Percentiles rank a stretch among this genome's conserved stretches.
phyloP scores from a whole-genome alignment of 352 stramenopile species.

The Globisporangium heterothallicum region DNA sequence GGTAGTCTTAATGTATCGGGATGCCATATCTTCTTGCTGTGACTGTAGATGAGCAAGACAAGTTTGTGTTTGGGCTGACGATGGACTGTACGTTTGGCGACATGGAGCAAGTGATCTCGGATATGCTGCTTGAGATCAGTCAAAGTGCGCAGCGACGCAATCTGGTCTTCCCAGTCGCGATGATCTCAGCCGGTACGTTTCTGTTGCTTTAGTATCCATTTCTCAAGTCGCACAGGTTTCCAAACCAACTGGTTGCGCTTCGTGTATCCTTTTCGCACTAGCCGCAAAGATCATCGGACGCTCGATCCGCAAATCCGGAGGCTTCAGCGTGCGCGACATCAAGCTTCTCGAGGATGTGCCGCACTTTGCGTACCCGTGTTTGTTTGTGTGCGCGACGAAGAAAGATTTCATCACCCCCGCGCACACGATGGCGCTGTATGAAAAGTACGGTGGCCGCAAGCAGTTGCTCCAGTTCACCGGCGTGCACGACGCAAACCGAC shows the following conservation, averaged over 20 bases:
- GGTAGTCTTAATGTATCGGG: too few relatives aligned
- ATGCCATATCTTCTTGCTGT: neutral
- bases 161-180: slow-evolving; percentile 54
- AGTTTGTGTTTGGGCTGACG: slow-evolving; percentile 59
- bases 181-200: slow-evolving; percentile 37
- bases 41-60: slow-evolving; percentile 10
- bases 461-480: slow-evolving; percentile 49
- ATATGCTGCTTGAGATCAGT: slow-evolving; percentile 68
- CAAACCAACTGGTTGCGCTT: neutral
- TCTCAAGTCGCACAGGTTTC: too few relatives aligned
- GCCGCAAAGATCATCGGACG: slow-evolving; percentile 63
- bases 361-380: slow-evolving; percentile 39
- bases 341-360: slow-evolving; percentile 36
- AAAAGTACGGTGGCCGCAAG: slow-evolving; percentile 58
- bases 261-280: neutral
- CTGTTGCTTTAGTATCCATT: too few relatives aligned
- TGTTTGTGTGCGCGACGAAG: slow-evolving; percentile 66
- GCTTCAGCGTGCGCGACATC: slow-evolving; percentile 52
- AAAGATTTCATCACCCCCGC: slow-evolving; percentile 70
- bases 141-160: slow-evolving; percentile 65
- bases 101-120: slow-evolving; percentile 68
- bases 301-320: slow-evolving; percentile 58
- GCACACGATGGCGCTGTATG: slow-evolving; percentile 44
- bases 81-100: slow-evolving; percentile 68
- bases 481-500: slow-evolving; percentile 58